Conservation (phyloP, 1,139 yeast species). For the Yarrowia galli region DNA sequence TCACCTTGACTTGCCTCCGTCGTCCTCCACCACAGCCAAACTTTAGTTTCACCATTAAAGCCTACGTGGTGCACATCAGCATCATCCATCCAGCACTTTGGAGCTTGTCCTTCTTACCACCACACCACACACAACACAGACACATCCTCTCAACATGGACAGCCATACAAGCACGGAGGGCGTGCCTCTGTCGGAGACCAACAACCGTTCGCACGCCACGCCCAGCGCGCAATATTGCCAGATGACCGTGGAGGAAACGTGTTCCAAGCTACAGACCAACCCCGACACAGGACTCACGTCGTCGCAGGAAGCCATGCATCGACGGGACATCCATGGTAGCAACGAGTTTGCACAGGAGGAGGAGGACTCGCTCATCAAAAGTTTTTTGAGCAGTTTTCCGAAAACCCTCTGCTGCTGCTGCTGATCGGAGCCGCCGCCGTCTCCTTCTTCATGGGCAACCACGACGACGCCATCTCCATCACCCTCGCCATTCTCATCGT, state of each 20-base stretch:
- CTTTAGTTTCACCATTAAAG: not conserved
- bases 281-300: constrained; percentile 64
- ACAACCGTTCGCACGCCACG: constrained; percentile 41
- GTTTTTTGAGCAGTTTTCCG: constrained; percentile 79
- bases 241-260: constrained; percentile 67
- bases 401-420: constrained; percentile 85
- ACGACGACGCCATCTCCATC: constrained; percentile 90
- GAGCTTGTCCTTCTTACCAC: not conserved
- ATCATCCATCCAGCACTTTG: not conserved
- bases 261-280: constrained; percentile 68
- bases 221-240: constrained; percentile 64
- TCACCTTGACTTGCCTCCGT: not conserved
- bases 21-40: not conserved
- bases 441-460: constrained; percentile 88
- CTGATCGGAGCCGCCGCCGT: constrained; percentile 87
- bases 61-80: constrained; percentile 17
- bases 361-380: constrained; percentile 73
- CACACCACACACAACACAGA: not conserved
- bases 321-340: constrained; percentile 77
- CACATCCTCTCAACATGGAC: constrained; percentile 17
- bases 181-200: constrained; percentile 38
- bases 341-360: constrained; percentile 78
- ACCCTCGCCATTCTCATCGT: constrained; percentile 86
- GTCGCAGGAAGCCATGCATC: constrained; percentile 69
- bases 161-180: constrained; percentile 36